These are phyloP conservation scores for Chiua sp. DNA, from an alignment of 1,284 basidiomycete species.

Conservation along the genomic window DNA sequence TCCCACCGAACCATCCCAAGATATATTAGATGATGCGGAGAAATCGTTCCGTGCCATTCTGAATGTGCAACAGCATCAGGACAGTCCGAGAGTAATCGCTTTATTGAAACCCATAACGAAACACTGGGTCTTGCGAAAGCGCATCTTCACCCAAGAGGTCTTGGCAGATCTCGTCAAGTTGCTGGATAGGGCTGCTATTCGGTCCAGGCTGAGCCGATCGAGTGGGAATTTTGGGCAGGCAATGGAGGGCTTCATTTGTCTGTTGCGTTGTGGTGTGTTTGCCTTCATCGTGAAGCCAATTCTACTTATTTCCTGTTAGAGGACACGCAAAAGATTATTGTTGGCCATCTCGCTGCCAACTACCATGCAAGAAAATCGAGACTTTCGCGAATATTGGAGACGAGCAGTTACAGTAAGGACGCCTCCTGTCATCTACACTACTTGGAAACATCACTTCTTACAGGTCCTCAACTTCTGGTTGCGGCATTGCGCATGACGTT, in stretches of 20 bases:
- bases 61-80: slow-evolving; percentile 10
- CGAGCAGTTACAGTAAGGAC: slow-evolving; percentile 17
- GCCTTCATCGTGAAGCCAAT: background rate
- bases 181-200: slow-evolving; percentile 17
- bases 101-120: slow-evolving; percentile 24
- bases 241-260: slow-evolving; percentile 27
- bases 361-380: slow-evolving; percentile 1
- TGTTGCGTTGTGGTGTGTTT: slow-evolving; percentile 27
- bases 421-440: background rate
- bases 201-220: background rate
- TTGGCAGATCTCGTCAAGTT: slow-evolving; percentile 18
- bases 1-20: background rate
- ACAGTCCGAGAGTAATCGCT: slow-evolving; percentile 27
- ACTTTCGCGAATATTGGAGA: slow-evolving; percentile 19
- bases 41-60: slow-evolving; percentile 16
- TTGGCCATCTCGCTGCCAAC: slow-evolving; percentile 16
- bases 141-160: slow-evolving; percentile 22
- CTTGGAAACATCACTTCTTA: background rate
- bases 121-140: slow-evolving; percentile 17
- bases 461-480: slow-evolving; percentile 11
- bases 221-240: slow-evolving; percentile 18
- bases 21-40: slow-evolving; percentile 10
- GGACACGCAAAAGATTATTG: slow-evolving; percentile 2
- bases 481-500: slow-evolving; percentile 25
- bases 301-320: slow-evolving; percentile 10